phyloP scores from a whole-genome alignment of 768 basidiomycete genomes.

The Tulasnella sp. region DNA sequence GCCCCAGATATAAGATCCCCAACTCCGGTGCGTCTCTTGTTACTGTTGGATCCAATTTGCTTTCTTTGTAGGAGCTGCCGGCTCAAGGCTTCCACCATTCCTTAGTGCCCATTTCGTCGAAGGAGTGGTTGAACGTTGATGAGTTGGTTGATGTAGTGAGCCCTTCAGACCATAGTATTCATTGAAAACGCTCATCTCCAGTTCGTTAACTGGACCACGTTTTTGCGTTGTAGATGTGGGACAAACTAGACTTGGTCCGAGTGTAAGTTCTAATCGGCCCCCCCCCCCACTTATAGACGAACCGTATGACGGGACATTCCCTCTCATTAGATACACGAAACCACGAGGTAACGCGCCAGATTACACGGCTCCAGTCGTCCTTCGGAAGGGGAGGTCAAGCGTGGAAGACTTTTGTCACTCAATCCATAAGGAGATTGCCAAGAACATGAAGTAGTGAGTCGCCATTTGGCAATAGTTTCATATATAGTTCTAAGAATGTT shows the following conservation, averaged over 20 bases:
- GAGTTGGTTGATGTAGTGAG: slow-evolving; percentile 58
- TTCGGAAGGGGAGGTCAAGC: slow-evolving; percentile 35
- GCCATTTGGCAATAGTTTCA: neutral
- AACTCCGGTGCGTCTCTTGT: slow-evolving; percentile 32
- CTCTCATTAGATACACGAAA: slow-evolving; percentile 56
- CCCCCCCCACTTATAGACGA: neutral
- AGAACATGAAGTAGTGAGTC: slow-evolving; percentile 90
- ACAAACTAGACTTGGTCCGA: slow-evolving; percentile 80
- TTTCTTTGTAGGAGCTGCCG: too few relatives aligned
- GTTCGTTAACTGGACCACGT: too few relatives aligned
- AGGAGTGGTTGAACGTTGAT: slow-evolving; percentile 93
- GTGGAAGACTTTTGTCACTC: slow-evolving; percentile 87
- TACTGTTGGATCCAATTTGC: too few relatives aligned
- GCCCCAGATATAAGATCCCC: slow-evolving; percentile 88
- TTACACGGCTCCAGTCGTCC: slow-evolving; percentile 81
- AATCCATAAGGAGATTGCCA: slow-evolving; percentile 95
- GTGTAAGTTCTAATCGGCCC: slow-evolving; percentile 36
- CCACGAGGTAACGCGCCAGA: slow-evolving; percentile 86
- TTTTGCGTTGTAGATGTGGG: slow-evolving; percentile 58
- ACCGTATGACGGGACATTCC: neutral
- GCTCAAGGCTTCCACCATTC: too few relatives aligned
- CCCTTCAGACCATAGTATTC: too few relatives aligned
- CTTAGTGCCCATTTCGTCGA: slow-evolving; percentile 88
- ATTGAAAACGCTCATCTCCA: neutral
- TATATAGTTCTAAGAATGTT: neutral